Base-by-base conservation (phyloP, 1,139 yeast genomes). In the Hyphopichia fennica region DNA sequence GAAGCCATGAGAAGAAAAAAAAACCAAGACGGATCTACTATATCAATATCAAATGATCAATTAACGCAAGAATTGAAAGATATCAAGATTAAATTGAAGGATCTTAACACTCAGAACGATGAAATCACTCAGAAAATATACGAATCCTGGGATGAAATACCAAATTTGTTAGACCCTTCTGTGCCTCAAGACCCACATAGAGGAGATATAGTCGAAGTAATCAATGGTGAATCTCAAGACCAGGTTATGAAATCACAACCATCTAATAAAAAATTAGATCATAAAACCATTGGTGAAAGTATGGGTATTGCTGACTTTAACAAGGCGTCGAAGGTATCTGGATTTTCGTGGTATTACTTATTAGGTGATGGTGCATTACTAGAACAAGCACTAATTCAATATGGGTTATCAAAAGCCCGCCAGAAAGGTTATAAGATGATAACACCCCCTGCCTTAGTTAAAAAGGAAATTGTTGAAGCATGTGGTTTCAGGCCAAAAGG, bases 401-500 rank as follows among this genome's bases (percentile, higher is more conserved):
- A 84, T 59, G 84, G 95, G 0, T 62, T 93, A 41, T 68, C 77
- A 15, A 67, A 72, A 43, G 96, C 97, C 2, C 70, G 88, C 34
- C 55, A 64, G 34, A 61, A 70, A 8, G 96, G 96, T 0, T 95
- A 87, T 65, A 63, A 65, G 30, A 76, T 85, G 76, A 81, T 84
- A 11, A 65, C 81, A 8, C 97, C 99, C 1, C 99, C 99, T 1
- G 80, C 95, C 1, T 79, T 93, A 19, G 96, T 91, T 1, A 80
- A 87, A 48, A 72, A 80, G 18, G 96, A 87, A 49, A 72, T 89
- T 10, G 82, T 91, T 0, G 69, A 75, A 49, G 97, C 97, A 0
- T 95, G 99, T 69, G 99, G 99, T 0, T 95, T 91, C 66, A 83
- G 85, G 57, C 99, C 99, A 9, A 80, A 96, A 45, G 99, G 93